phyloP scores from a whole-genome alignment of 139 green algal species.

The Desmodesmus armatus region DNA sequence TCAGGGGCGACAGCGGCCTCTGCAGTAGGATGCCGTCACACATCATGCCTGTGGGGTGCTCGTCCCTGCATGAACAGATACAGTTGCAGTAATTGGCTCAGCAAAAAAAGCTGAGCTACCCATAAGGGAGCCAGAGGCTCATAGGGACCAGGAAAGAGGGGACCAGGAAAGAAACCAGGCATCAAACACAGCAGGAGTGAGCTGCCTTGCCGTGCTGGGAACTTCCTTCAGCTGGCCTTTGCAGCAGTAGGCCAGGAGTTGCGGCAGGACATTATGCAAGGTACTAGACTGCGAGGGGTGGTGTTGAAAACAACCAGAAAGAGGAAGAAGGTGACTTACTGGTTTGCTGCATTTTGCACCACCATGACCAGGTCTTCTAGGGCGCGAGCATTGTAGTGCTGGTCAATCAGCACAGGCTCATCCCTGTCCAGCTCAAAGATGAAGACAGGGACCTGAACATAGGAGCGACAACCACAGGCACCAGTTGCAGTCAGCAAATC shows the following conservation, averaged over 20 bases:
- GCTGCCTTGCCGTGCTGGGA: not conserved
- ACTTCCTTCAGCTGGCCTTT: not conserved
- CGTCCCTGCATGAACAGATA: conserved; percentile 45
- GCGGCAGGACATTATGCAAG: not conserved
- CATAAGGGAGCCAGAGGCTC: too few species aligned
- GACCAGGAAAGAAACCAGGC: not conserved
- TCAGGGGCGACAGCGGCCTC: conserved; percentile 60
- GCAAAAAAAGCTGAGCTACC: too few species aligned
- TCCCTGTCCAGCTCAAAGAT: conserved; percentile 67
- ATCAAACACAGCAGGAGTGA: not conserved
- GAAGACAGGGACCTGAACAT: conserved; percentile 79
- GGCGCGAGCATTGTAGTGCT: conserved; percentile 73
- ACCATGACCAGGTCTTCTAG: conserved; percentile 78
- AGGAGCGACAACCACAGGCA: too few species aligned
- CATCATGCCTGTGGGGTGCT: conserved; percentile 72
- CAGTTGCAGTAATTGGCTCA: too few species aligned
- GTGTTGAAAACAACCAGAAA: not conserved
- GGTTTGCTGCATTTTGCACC: conserved; percentile 60
- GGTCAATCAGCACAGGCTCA: conserved; percentile 70
- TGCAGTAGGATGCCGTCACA: conserved; percentile 64
- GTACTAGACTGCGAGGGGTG: not conserved
- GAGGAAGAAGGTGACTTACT: conserved; percentile 48
- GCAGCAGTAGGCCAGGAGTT: not conserved
- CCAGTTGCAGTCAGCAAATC: too few species aligned
- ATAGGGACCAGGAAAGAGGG: not conserved